phyloP scores from a whole-genome alignment of 2,329 filamentous ascomycete species.

The Nemania sp. region DNA sequence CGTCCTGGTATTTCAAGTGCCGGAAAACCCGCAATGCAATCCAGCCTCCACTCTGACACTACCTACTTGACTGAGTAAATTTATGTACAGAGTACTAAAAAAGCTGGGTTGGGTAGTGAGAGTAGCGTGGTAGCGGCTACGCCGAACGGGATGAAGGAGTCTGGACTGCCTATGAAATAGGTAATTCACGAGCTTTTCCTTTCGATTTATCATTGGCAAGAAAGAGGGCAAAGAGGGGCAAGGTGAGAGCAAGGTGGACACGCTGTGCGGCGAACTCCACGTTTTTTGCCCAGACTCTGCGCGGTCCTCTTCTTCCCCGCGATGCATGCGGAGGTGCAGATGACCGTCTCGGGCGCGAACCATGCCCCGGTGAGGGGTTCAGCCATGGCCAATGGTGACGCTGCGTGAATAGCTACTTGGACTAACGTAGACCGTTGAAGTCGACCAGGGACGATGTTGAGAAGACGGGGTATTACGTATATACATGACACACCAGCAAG shows the following conservation, averaged over 20 bases:
- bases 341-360: slow-evolving; percentile 37
- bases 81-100: no score
- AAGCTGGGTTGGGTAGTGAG: no score
- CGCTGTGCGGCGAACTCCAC: slow-evolving; percentile 37
- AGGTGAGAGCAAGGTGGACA: slow-evolving; percentile 20
- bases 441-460: background rate
- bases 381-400: background rate
- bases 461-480: no score
- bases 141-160: no score
- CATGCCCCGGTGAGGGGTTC: slow-evolving; percentile 31
- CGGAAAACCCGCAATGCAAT: no score
- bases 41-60: no score
- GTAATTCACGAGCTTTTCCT: background rate
- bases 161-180: no score
- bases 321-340: slow-evolving; percentile 37
- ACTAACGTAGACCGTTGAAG: background rate
- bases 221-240: slow-evolving; percentile 18
- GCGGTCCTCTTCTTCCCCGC: slow-evolving; percentile 33
- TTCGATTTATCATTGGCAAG: slow-evolving; percentile 18
- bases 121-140: no score
- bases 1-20: no score
- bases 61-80: no score
- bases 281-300: slow-evolving; percentile 34
- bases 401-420: slow-evolving; percentile 10
- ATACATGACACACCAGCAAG: no score